Percentiles rank a stretch among this genome's conserved stretches.
Conservation (phyloP, 768 basidiomycete species). For the Podaxis pistillaris region DNA sequence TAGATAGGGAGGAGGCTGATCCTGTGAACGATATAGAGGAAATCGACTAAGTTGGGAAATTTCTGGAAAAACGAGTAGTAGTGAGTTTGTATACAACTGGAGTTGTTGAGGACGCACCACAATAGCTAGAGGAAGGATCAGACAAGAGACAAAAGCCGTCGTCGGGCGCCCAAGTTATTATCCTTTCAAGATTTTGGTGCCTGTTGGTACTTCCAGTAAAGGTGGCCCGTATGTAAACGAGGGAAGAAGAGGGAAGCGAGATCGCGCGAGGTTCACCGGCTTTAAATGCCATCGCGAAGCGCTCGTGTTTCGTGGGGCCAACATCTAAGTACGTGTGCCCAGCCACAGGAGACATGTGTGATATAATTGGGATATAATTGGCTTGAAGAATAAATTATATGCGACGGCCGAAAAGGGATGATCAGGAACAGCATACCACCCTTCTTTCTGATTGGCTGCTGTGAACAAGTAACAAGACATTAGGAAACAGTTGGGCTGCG, state of each 20-base stretch:
- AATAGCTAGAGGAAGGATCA: neutral
- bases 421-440: constrained; percentile 12
- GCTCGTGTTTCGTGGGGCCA: constrained; percentile 18
- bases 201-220: neutral
- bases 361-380: constrained; percentile 12
- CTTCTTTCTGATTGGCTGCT: constrained; percentile 11
- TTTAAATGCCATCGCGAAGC: constrained; percentile 18
- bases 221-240: neutral
- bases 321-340: constrained; percentile 11
- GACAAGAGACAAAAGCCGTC: neutral
- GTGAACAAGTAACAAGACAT: constrained; percentile 8
- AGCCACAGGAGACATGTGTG: constrained; percentile 19
- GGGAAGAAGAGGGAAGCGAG: neutral
- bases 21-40: neutral
- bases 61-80: neutral
- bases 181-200: neutral
- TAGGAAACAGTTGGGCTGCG: constrained; percentile 18
- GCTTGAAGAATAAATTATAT: constrained; percentile 2
- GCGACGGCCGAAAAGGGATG: neutral
- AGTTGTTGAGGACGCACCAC: neutral
- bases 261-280: constrained; percentile 1
- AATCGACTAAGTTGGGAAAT: neutral
- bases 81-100: neutral
- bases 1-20: neutral
- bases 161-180: neutral